Conservation (phyloP, 2,329 filamentous ascomycete genomes). For the Pestalotiopsis sp. region DNA sequence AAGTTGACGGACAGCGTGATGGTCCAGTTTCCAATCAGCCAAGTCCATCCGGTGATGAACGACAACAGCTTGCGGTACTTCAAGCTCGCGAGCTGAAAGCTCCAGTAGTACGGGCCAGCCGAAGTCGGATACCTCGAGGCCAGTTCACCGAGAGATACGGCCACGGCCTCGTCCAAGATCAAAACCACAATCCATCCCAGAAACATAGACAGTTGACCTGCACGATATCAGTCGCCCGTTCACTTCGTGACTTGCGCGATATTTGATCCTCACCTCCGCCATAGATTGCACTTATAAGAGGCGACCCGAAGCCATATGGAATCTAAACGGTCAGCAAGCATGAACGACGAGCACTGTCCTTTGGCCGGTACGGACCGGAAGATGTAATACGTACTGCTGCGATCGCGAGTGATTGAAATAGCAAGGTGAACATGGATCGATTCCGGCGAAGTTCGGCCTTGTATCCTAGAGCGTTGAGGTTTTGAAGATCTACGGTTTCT, state of each 20-base stretch:
- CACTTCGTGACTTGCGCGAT: neutral
- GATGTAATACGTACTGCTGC: constrained; percentile 42
- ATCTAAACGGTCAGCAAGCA: constrained; percentile 36
- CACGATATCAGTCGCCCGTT: neutral
- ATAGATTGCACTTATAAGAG: constrained; percentile 39
- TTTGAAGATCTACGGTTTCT: constrained; percentile 9
- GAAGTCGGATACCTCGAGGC: constrained; percentile 55
- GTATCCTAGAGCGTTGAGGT: constrained; percentile 52
- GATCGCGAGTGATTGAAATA: constrained; percentile 64
- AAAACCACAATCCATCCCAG: constrained; percentile 58
- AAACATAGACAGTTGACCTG: constrained; percentile 56
- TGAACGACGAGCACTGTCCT: neutral
- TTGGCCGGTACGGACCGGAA: neutral
- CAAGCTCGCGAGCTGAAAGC: constrained; percentile 48
- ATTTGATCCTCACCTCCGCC: constrained; percentile 35
- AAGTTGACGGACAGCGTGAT: constrained; percentile 58
- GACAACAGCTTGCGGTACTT: constrained; percentile 47
- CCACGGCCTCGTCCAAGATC: constrained; percentile 54
- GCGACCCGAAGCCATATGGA: constrained; percentile 50
- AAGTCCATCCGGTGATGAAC: constrained; percentile 56
- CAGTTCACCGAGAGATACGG: constrained; percentile 52
- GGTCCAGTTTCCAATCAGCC: constrained; percentile 55
- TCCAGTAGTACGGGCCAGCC: constrained; percentile 56
- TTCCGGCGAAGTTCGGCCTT: constrained; percentile 59
- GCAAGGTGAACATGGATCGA: constrained; percentile 59